Evolutionary conservation across 345 rosid genomes (phyloP), one percentile per base, ranked within the genome.

Genomic region (Pugionium cornutum): DNA sequence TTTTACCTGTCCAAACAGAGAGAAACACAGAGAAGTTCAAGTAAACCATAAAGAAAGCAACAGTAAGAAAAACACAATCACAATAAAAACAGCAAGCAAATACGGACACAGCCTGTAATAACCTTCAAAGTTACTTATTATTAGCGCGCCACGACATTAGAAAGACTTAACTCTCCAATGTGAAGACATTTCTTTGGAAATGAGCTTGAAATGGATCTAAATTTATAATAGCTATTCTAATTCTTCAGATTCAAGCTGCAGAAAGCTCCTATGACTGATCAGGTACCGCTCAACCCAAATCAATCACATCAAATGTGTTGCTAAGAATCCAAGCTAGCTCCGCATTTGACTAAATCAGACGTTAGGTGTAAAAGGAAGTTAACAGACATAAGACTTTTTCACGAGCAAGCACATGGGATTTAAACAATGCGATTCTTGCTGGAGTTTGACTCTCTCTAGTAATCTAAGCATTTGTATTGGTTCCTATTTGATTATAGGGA

Each of bases 1-100:
- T 79, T 40, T 59, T 81, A 59, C 95, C 99, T 94, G 70, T 2
- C 8, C n/a, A 72, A 67, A 66, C 50, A 53, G 7, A 50, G 42
- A 57, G 32, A 53, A 28, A 36, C 58, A 64, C 11, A 1, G 40
- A 29, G 5, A 53, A 34, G 1, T 10, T 48, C 36, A 46, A 49
- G n/a, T 5, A 32, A 51, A 64, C 46, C 50, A 74, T 30, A 8
- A 65, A 31, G 26, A 62, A 48, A 11, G 57, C 44, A 62, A 59
- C 41, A 58, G 6, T 45, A 39, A 52, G 34, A 33, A 39, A 32
- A 43, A 58, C 37, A 65, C 4, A 35, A 10, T 52, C 27, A 43
- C 26, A 3, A 29, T 10, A 30, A 25, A 50, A 56, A 33, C 45
- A 9, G 50, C 29, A 42, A 60, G 26, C 33, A 55, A 51, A 47